Base-by-base conservation (phyloP, 2,329 filamentous ascomycete species). In the Colletotrichum sp. region DNA sequence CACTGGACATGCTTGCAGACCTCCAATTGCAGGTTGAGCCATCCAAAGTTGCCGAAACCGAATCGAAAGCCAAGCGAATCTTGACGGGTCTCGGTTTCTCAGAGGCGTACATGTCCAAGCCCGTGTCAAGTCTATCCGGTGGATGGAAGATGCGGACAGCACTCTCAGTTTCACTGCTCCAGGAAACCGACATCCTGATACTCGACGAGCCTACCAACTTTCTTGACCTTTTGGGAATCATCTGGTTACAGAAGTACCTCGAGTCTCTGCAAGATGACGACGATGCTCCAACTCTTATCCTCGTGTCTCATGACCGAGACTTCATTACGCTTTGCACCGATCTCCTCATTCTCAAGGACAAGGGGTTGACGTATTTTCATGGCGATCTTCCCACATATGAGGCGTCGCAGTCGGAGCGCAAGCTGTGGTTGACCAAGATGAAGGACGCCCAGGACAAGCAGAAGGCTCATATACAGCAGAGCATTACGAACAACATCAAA, bases 131-230 rank as follows among this genome's bases (percentile, higher is more conserved):
- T 43, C 86, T 97, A 3, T 97, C 95, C 0, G 95, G 95, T 8
- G 95, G 94, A 3, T 95, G 93, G 93, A 90, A 88, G 75, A 95
- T 94, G 91, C 90, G 94, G 12, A 91, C 91, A 32, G 87, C 92
- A 73, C 87, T 95, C 1, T 93, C 93, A 4, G 87, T 87, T 4
- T 91, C 92, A 1, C 87, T 97, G 5, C 90, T 95, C 2, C 93
- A 96, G 76, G 90, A 93, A 9, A 91, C 92, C 0, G 95, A 97
- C 78, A 91, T 97, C 4, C 87, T 97, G 73, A 92, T 97, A 66
- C 90, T 97, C 3, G 95, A 97, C 82, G 95, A 97, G 81, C 95
- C 95, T 0, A 97, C 95, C 38, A 97, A 97, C 81, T 97, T 95
- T 81, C 89, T 97, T 2, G 95, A 97, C 80, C 87, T 97, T 1